Conservation (phyloP, 2,329 filamentous ascomycete genomes). For the Gaeumannomyces sp. region DNA sequence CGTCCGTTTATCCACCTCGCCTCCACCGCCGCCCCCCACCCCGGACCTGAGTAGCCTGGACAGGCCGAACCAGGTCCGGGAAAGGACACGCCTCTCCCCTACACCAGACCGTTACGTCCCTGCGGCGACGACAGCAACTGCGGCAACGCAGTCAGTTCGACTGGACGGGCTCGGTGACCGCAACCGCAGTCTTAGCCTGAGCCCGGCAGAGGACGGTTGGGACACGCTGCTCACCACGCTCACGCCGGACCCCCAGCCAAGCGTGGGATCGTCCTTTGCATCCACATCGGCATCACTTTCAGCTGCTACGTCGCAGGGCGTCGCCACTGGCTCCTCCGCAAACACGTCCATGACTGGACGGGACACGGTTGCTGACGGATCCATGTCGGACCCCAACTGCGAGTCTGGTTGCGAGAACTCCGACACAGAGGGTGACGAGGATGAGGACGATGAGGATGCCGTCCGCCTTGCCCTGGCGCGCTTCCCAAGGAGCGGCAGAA, state of each 20-base stretch:
- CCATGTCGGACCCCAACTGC: conserved; percentile 35
- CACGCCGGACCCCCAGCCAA: conserved; percentile 73
- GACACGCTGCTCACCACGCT: conserved; percentile 75
- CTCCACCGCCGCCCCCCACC: background rate
- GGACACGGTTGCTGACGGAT: conserved; percentile 28
- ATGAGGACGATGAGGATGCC: conserved; percentile 26
- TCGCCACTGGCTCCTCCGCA: conserved; percentile 33
- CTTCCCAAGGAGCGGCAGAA: conserved; percentile 12
- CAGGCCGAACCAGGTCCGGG: background rate
- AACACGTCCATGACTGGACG: conserved; percentile 39
- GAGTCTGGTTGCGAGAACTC: conserved; percentile 50
- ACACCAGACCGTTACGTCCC: background rate
- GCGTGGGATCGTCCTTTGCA: conserved; percentile 74
- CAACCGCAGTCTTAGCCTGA: conserved; percentile 75
- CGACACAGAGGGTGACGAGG: conserved; percentile 46
- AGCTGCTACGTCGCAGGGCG: conserved; percentile 34
- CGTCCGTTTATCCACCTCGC: background rate
- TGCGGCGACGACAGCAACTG: background rate
- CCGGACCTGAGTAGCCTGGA: background rate
- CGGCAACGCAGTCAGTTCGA: background rate
- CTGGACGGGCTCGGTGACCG: conserved; percentile 78
- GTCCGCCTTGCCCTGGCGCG: conserved; percentile 17
- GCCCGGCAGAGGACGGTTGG: conserved; percentile 65
- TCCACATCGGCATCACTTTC: conserved; percentile 54
- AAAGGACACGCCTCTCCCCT: background rate